These are phyloP conservation scores for Fusarium piperis DNA, from an alignment of 2,329 filamentous ascomycete species.

Conservation along the genomic window DNA sequence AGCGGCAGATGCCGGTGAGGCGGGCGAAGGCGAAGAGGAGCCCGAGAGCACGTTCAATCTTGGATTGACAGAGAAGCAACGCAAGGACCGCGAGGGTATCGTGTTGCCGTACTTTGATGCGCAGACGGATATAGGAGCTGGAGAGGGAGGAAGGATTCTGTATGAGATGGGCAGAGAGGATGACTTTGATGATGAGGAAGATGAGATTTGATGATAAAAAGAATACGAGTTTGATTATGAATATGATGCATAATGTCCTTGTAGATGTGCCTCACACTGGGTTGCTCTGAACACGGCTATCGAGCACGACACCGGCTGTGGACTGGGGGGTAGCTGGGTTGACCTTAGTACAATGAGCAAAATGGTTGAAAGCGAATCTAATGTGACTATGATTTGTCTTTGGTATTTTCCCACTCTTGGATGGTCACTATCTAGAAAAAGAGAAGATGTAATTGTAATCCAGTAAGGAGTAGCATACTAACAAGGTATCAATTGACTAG, in stretches of 20 bases:
- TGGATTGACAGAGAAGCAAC: slow-evolving; percentile 89
- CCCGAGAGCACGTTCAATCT: slow-evolving; percentile 85
- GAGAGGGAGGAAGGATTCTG: slow-evolving; percentile 90
- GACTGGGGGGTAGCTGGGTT: background rate
- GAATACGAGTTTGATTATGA: background rate
- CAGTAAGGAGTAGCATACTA: background rate
- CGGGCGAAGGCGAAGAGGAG: slow-evolving; percentile 59
- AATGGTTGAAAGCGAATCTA: background rate
- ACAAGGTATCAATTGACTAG: background rate
- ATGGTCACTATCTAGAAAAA: background rate
- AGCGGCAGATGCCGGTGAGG: slow-evolving; percentile 48
- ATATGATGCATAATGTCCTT: slow-evolving; percentile 1
- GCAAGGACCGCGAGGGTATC: slow-evolving; percentile 84
- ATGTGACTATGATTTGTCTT: background rate
- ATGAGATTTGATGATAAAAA: slow-evolving; percentile 73
- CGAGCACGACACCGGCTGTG: background rate
- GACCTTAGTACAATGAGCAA: background rate
- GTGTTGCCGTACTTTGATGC: slow-evolving; percentile 97
- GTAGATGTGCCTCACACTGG: background rate
- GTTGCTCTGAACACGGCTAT: background rate
- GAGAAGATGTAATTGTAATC: background rate
- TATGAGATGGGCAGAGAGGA: slow-evolving; percentile 98
- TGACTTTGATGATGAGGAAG: slow-evolving; percentile 95
- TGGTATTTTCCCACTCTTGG: background rate
- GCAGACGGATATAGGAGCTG: slow-evolving; percentile 79